phyloP scores from a whole-genome alignment of 805 yeast species.

The Saccharomyces kudriavzevii region DNA sequence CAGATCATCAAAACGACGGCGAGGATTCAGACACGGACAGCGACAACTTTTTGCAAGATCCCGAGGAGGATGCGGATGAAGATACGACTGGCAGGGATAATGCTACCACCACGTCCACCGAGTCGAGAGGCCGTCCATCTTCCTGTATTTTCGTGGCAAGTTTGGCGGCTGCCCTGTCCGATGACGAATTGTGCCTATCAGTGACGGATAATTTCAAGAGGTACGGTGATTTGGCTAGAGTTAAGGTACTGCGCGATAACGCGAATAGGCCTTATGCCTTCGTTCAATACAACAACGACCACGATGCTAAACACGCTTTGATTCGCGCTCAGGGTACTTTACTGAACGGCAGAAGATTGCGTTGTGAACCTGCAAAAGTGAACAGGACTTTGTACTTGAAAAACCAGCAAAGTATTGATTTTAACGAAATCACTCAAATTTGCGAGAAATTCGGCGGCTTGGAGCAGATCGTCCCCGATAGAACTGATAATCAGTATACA shows the following conservation, averaged over 20 bases:
- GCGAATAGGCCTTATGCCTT: constrained; percentile 85
- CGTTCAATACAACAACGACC: constrained; percentile 71
- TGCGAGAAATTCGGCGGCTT: constrained; percentile 61
- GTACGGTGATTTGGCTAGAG: constrained; percentile 65
- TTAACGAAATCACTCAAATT: constrained; percentile 31
- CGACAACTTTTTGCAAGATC: background rate
- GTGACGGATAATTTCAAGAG: constrained; percentile 59
- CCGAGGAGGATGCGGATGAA: constrained; percentile 1
- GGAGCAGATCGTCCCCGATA: constrained; percentile 50
- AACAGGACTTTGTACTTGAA: constrained; percentile 73
- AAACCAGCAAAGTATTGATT: constrained; percentile 15
- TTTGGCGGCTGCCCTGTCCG: constrained; percentile 54
- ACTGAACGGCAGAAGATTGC: constrained; percentile 64
- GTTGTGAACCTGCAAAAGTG: constrained; percentile 88
- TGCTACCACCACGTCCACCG: background rate
- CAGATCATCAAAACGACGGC: constrained; percentile 13
- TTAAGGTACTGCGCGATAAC: constrained; percentile 77
- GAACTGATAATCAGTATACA: constrained; percentile 21
- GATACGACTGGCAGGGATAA: background rate
- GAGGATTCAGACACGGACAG: constrained; percentile 1
- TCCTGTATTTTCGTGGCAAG: constrained; percentile 87
- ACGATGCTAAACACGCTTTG: constrained; percentile 63
- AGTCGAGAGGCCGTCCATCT: constrained; percentile 57
- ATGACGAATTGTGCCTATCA: constrained; percentile 62
- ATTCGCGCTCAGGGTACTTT: constrained; percentile 57